These are phyloP conservation scores for Dryadomyces quercus-mongolicae DNA, from an alignment of 2,329 filamentous ascomycete genomes.

Conservation along the genomic window DNA sequence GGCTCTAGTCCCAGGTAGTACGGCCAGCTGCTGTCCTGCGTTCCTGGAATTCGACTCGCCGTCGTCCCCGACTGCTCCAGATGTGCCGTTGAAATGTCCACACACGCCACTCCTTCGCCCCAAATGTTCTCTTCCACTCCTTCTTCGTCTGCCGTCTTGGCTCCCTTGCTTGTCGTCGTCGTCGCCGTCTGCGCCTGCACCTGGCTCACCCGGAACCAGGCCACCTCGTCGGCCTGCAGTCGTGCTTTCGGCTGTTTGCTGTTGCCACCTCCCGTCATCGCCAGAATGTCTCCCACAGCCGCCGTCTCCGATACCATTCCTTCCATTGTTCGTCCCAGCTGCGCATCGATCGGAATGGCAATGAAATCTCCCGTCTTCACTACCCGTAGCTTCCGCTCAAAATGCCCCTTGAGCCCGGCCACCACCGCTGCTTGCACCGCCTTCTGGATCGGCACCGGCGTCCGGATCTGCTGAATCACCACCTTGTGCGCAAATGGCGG, in stretches of 20 bases:
- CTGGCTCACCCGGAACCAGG: slow-evolving; percentile 86
- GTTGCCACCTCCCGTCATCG: slow-evolving; percentile 30
- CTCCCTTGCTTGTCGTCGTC: slow-evolving; percentile 19
- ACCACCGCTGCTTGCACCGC: slow-evolving; percentile 77
- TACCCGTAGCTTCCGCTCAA: slow-evolving; percentile 70
- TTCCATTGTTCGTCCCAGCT: slow-evolving; percentile 69
- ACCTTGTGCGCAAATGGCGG: slow-evolving; percentile 61
- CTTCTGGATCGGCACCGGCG: slow-evolving; percentile 76
- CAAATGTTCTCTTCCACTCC: slow-evolving; percentile 58
- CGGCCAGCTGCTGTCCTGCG: slow-evolving; percentile 68
- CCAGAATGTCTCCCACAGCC: slow-evolving; percentile 60
- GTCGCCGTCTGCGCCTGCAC: slow-evolving; percentile 41
- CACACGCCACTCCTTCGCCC: slow-evolving; percentile 66
- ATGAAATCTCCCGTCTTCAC: slow-evolving; percentile 81
- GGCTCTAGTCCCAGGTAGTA: slow-evolving; percentile 76
- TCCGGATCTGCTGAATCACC: slow-evolving; percentile 77
- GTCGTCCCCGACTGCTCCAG: slow-evolving; percentile 89
- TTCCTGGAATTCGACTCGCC: slow-evolving; percentile 66
- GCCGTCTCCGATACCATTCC: slow-evolving; percentile 50
- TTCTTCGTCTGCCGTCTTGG: slow-evolving; percentile 28
- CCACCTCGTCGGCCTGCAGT: slow-evolving; percentile 47
- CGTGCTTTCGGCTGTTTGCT: not conserved
- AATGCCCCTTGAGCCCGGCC: slow-evolving; percentile 76
- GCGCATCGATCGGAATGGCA: slow-evolving; percentile 78
- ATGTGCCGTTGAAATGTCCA: slow-evolving; percentile 76